Evolutionary conservation across 495 filamentous ascomycete genomes (phyloP).

Genomic region (Aspergillus sclerotioniger): DNA sequence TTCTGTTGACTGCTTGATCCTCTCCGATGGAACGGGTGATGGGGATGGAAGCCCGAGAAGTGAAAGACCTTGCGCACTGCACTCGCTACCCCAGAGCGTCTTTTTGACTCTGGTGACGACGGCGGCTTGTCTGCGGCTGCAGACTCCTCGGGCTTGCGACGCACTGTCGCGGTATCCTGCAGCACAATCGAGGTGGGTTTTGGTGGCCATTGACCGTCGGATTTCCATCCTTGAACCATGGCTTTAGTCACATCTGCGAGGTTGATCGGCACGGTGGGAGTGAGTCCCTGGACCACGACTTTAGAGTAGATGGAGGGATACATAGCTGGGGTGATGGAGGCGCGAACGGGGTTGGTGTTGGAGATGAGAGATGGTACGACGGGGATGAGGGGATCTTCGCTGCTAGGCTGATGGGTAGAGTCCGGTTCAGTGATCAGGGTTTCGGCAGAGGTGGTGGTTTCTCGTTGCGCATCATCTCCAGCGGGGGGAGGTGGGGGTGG

Average conservation of each 20-base stretch:
- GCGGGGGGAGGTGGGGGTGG: not conserved
- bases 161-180: slow-evolving; percentile 29
- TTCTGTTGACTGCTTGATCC: slow-evolving; percentile 34
- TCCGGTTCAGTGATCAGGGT: slow-evolving; percentile 36
- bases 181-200: slow-evolving; percentile 46
- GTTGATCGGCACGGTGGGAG: slow-evolving; percentile 84
- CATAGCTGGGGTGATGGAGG: slow-evolving; percentile 64
- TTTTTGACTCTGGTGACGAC: slow-evolving; percentile 25
- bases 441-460: slow-evolving; percentile 28
- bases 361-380: slow-evolving; percentile 67
- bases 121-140: slow-evolving; percentile 13
- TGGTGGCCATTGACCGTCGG: slow-evolving; percentile 92
- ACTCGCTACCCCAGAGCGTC: slow-evolving; percentile 40
- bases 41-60: slow-evolving; percentile 32
- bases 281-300: slow-evolving; percentile 70
- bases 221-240: slow-evolving; percentile 89
- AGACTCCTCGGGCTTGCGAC: slow-evolving; percentile 10
- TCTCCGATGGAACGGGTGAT: slow-evolving; percentile 46
- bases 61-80: slow-evolving; percentile 47
- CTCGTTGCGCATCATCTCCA: not conserved
- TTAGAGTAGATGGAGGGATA: slow-evolving; percentile 88
- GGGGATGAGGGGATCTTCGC: slow-evolving; percentile 51
- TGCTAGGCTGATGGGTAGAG: not conserved
- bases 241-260: slow-evolving; percentile 74
- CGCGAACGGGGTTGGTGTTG: slow-evolving; percentile 64